phyloP scores from a whole-genome alignment of 768 basidiomycete genomes.

The Pisolithus tinctorius region DNA sequence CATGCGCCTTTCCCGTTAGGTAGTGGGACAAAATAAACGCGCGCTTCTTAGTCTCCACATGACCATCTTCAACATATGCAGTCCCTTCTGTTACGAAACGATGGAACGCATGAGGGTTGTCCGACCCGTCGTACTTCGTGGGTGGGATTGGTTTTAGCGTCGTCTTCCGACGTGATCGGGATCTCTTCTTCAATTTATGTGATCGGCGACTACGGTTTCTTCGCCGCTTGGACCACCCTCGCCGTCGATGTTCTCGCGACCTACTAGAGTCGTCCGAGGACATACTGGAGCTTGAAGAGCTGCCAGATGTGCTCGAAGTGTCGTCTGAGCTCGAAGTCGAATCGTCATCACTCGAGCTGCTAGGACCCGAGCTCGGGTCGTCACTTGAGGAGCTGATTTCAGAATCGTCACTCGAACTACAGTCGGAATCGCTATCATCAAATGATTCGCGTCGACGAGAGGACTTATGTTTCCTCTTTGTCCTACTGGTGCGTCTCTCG shows the following conservation, averaged over 20 bases:
- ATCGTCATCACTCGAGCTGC: neutral
- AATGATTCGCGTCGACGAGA: no score
- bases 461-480: no score
- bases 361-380: neutral
- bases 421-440: no score
- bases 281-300: no score
- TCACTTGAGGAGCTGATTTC: neutral
- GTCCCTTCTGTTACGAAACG: slow-evolving; percentile 1
- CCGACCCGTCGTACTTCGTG: slow-evolving; percentile 4
- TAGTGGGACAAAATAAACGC: slow-evolving; percentile 10
- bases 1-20: slow-evolving; percentile 19
- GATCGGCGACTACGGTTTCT: neutral
- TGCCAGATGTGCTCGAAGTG: neutral
- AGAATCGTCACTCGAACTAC: no score
- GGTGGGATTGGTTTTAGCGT: slow-evolving; percentile 14
- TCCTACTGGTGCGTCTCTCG: no score
- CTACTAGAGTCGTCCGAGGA: neutral
- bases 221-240: no score
- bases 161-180: neutral
- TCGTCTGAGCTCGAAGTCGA: neutral
- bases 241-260: neutral
- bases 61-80: slow-evolving; percentile 16
- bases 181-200: neutral
- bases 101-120: neutral
- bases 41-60: slow-evolving; percentile 3